Conservation (phyloP, 163 green algal species). For the Chlamydomonas reinhardtii region DNA sequence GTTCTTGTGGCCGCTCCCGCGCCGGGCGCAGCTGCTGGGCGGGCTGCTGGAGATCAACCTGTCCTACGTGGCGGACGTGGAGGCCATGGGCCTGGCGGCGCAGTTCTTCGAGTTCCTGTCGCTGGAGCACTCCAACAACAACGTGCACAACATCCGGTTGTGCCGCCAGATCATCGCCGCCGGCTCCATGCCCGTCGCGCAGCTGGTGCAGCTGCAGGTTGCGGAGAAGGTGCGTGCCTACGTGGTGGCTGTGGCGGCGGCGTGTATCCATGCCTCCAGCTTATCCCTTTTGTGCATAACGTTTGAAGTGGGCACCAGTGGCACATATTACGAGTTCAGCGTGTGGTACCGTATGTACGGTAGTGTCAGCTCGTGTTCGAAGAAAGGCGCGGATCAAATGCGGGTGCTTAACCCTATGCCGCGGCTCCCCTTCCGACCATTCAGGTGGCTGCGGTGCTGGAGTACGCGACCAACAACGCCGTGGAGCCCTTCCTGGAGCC, state of each 20-base stretch:
- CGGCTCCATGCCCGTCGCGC: slow-evolving; percentile 49
- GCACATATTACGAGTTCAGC: too few relatives aligned
- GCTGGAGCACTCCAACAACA: slow-evolving; percentile 93
- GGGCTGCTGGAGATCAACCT: slow-evolving; percentile 75
- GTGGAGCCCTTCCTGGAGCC: slow-evolving; percentile 92
- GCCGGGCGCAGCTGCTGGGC: slow-evolving; percentile 68
- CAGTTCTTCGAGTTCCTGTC: slow-evolving; percentile 92
- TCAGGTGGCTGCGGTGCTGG: slow-evolving; percentile 82
- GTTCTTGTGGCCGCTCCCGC: too few relatives aligned
- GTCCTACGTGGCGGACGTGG: slow-evolving; percentile 66
- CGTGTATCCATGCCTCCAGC: too few relatives aligned
- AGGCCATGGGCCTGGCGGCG: slow-evolving; percentile 70
- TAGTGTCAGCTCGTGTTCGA: too few relatives aligned
- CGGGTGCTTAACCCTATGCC: too few relatives aligned
- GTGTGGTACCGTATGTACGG: too few relatives aligned
- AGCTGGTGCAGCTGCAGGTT: slow-evolving; percentile 72
- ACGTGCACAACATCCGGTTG: slow-evolving; percentile 95
- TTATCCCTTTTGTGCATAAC: too few relatives aligned
- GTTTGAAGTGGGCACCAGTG: too few relatives aligned
- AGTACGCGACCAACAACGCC: slow-evolving; percentile 87
- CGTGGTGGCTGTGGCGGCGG: too few relatives aligned
- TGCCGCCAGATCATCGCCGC: slow-evolving; percentile 82
- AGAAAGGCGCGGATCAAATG: too few relatives aligned
- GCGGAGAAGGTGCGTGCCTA: slow-evolving; percentile 47
- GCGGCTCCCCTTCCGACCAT: not conserved